phyloP scores from a whole-genome alignment of 805 yeast genomes.

The Blastobotrys attinorum region DNA sequence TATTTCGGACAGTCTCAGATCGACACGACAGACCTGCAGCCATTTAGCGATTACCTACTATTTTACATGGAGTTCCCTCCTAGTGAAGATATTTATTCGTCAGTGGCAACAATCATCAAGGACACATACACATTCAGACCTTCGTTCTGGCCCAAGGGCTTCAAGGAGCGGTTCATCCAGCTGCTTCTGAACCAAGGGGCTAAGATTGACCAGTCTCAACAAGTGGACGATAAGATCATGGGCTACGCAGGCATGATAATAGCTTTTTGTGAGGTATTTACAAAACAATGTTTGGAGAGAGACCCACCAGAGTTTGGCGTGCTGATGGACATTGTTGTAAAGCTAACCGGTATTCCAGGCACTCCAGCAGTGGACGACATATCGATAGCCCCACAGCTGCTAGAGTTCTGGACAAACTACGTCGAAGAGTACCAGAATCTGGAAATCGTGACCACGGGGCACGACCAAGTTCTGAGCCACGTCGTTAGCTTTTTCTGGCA shows the following conservation, averaged over 20 bases:
- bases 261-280: constrained; percentile 2
- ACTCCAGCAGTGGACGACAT: constrained; percentile 24
- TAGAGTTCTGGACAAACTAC: constrained; percentile 30
- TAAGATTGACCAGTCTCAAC: not conserved
- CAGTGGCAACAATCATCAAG: constrained; percentile 1
- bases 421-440: constrained; percentile 29
- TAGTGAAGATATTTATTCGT: not conserved
- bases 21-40: not conserved
- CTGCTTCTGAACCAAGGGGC: constrained; percentile 4
- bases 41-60: constrained; percentile 1
- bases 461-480: constrained; percentile 9
- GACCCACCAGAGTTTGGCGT: not conserved
- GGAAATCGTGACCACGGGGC: constrained; percentile 30
- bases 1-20: constrained; percentile 3
- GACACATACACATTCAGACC: constrained; percentile 3
- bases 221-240: constrained; percentile 12
- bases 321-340: constrained; percentile 7
- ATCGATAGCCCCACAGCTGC: constrained; percentile 19
- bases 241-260: constrained; percentile 8
- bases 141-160: constrained; percentile 12
- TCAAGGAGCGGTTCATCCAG: constrained; percentile 7
- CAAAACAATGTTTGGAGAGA: not conserved
- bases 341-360: constrained; percentile 11
- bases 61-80: not conserved
- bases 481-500: constrained; percentile 61